Base-by-base conservation (phyloP, 129 eudicot genomes). In the sunflower (Helianthus annuus) region DNA sequence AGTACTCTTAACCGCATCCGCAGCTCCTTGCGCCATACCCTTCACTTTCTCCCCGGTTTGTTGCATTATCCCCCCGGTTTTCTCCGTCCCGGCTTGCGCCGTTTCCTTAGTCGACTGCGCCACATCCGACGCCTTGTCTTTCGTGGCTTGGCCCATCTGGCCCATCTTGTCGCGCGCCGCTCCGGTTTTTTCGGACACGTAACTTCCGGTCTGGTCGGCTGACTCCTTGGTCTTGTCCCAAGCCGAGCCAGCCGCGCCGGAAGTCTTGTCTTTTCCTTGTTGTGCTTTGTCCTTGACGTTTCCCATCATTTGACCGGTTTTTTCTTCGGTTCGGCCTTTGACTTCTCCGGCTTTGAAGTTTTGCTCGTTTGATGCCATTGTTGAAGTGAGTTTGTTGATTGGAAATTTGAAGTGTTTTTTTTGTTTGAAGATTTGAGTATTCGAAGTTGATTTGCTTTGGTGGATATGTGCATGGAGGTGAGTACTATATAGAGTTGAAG, bases 1-100 rank as follows among this genome's bases (percentile, higher is more conserved):
- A 2, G 96, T 86, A 16, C 64, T 32, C 76, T 89, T 89, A n/a
- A 89, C 90, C 22, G 91, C 84, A 3, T 86, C 91, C 2, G 79
- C 71, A 6, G 88, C 91, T 5, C 92, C 88, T 17, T 76, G 78
- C 1, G 96, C 96, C 90, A 89, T 80, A 45, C 57, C 77, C 77
- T 58, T 86, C 40, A 89, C 87, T 22, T 81, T 85, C 61, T 89
- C 92, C 0, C 92, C 88, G 0, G 96, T 83, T 71, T 67, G 69
- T 17, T 79, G 79, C 58, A 90, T 58, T 5, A 85, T 17, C 10
- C 87, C 87, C 0, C 91, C 87, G 0, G 91, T 83, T 69, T 85
- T 85, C 10, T 87, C 97, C 44, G 78, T 81, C 10, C 97, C 97
- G 1, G 89, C 84, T 32, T 75, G 62, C 3, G 91, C 89, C 0